Evolutionary conservation across 306 rosid genomes (phyloP), one percentile per base, ranked within the genome.

Genomic region (Erythrophleum fordii): DNA sequence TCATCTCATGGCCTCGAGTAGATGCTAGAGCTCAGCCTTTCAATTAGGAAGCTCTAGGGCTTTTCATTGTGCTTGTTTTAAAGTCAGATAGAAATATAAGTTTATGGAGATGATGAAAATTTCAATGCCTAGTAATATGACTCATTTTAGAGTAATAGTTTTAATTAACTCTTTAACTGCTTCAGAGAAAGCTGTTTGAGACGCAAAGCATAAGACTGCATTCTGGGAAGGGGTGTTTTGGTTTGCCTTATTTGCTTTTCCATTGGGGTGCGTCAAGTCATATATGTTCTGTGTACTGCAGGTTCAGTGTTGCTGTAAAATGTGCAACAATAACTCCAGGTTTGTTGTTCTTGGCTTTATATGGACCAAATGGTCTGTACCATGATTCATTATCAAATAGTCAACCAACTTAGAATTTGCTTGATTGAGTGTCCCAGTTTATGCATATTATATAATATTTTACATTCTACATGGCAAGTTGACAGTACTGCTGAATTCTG

Each of bases 311-410:
- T 75, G 99, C 98, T 12, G 98, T 95, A 67, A 95, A 95, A 84
- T 95, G 99, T 70, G 99, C 99, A 34, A 95, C 99, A 51, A 91
- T 91, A 77, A 95, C 99, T 22, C 99, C 99, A 69, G 99, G 99
- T 93, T 68, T 75, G 94, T 82, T 65, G 59, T 69, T 62, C 52
- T 35, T 53, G 29, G 39, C 82, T 86, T 75, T 73, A 62, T 41
- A 61, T 48, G n/a, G n/a, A 48, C 44, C 17, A 53, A 31, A 23
- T 85, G 25, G 23, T 81, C 48, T 58, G n/a, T 70, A 29, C 65
- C 20, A 52, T 46, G 60, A 69, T 29, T 81, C 56, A 46, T 46
- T 46, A 64, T 68, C 49, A 75, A 70, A 31, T 31, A 41, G 52
- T 61, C 48, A 31, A 55, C 31, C 0, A 65, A 12, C 51, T 52